Base-by-base conservation (phyloP, 2,329 filamentous ascomycete species). In the Penicillium sp. region DNA sequence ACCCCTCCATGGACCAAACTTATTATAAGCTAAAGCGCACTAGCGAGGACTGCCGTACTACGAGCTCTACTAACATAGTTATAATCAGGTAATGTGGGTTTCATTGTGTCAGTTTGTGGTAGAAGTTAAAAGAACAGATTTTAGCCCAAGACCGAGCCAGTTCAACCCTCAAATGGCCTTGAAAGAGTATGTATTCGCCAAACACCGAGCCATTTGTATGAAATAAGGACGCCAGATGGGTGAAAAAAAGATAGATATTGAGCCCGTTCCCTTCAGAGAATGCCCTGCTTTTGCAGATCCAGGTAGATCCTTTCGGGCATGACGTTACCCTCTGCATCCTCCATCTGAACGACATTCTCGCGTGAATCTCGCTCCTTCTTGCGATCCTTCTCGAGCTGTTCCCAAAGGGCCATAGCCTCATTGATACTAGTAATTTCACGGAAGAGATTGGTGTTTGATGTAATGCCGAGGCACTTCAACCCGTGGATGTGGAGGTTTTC, bases 281-380 rank as follows among this genome's bases (percentile, higher is more conserved):
- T 80, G 33, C 93, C 93, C 72, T 96, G 91, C 77, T 95, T 96
- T 75, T 91, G 89, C 75, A 97, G 77, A 81, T 99, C 94, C 63
- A 92, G 87, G 74, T 97, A 99, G 52, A 99, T 93, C 81, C 96
- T 96, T 78, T 97, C 91, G 0, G 95, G 94, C 94, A 99, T 99
- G 55, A 99, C 94, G 68, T 99, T 97, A 44, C 94, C 94, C 71
- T 96, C 90, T 0, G 86, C 89, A 73, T 99, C 94, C 80, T 99
- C 94, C 94, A 99, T 99, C 80, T 99, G 91, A 47, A 97, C 90
- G 10, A 99, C 84, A 57, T 88, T 90, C 37, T 93, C 91, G 42
- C 89, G 88, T 59, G 88, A 86, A 0, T 88, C 80, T 71, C 86
- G 88, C 61, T 86, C 85, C 73, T 85, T 88, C 80, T 89, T 91